Evolutionary conservation across 225 moss, liverwort and hornwort genomes (phyloP), one percentile per base, ranked within the genome.

Genomic region (Polytrichum commune): DNA sequence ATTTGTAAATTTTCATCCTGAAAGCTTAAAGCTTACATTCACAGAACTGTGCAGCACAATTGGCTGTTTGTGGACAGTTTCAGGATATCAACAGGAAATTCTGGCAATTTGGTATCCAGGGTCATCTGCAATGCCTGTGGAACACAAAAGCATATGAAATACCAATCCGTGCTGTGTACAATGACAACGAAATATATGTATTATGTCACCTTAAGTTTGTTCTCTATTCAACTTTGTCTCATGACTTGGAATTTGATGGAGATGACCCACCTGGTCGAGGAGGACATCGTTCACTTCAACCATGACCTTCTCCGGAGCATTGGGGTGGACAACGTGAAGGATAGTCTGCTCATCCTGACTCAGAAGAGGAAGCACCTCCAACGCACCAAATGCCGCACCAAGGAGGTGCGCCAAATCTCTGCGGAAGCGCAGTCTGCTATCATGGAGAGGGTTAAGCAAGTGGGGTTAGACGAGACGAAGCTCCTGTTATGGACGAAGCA

Each of bases 231-330:
- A 35, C 8, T 35, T 9, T 35, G 9, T 9, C 35, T 35, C 35
- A 35, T 35, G 35, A 35, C 8, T 9, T 35, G 9, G 35, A 35
- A 35, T 8, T 18, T 72, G 16, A 70, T 86, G 80, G 77, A 70
- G 26, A 28, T 35, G 3, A 86, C 80, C 69, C 54, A 75, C 5
- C 73, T 86, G 10, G 80, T 73, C 27, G 86, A 83, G 60, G 67
- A 65, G 22, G 86, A 86, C 72, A 80, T 86, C 66, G 60, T 54
- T 30, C 80, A 80, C 62, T 77, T 86, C 77, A 74, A 77, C 70
- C 86, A 86, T 66, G 86, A 83, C 58, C 62, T 86, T 6, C 70
- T 86, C 4, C 80, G 68, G 22, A 83, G 75, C 80, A 83, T 86
- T n/a, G 86, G 86, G 10, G 27, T 86, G 2, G 64, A 72, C 70